Evolutionary conservation across 441 rosid species (phyloP), one percentile per base, ranked within the genome.

Genomic region (Erodium chrysanthum): DNA sequence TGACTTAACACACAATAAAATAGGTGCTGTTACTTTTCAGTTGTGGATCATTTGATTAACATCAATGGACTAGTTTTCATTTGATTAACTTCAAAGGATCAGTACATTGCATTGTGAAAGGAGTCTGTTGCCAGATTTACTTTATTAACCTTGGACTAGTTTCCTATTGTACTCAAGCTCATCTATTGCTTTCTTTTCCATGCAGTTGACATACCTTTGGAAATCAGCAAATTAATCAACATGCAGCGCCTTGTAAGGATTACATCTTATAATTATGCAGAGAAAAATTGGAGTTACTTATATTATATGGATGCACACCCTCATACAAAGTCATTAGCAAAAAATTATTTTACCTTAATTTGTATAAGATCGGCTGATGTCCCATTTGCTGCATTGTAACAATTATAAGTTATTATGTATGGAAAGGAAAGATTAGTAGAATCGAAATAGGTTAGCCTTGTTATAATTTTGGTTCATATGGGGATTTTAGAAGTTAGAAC

Each of bases 201-300:
- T 85, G 85, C 88, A 90, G 98, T 84, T 81, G 87, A 86, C 64
- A 77, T 93, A 77, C 97, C 97, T 25, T 77, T 80, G 81, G 97
- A 84, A 31, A 88, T 93, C 72, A 80, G 86, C 86, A 84, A 85
- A 70, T 78, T 93, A 68, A 75, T 84, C 71, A 90, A 86, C 83
- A 82, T 93, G 89, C 98, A 90, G 75, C 95, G 97, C 71, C 77
- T 93, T 88, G 98, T 90, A 74, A 83, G 86, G 66, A 2, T 44
- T 70, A 29, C 58, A 17, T 14, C 66, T 59, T 69, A 17, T 9
- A 61, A 7, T 63, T 46, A 9, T 48, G 2, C 20, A 54, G 40
- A 15, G 12, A 48, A 12, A 40, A 40, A 40, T 40, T 61, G 1
- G 25, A 27, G 44, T 22, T 70, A 56, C 62, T 44, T 68, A 61